Percentiles rank a stretch among this genome's conserved stretches.
phyloP scores from a whole-genome alignment of 495 filamentous ascomycete species.

The Hyphodiscus hymeniophilus region DNA sequence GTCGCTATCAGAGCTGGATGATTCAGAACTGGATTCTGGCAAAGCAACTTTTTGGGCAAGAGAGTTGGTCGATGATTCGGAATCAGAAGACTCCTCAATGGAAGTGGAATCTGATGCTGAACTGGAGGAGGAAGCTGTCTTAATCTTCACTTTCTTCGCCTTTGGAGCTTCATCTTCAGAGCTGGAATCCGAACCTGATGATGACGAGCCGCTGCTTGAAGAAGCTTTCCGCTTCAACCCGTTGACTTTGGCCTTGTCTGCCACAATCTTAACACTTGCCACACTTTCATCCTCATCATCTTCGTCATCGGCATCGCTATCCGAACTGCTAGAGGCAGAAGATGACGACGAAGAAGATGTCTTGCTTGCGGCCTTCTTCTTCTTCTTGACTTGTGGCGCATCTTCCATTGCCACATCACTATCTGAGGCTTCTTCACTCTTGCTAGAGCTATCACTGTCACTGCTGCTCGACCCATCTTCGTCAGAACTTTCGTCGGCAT shows the following conservation, averaged over 20 bases:
- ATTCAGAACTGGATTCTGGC: constrained; percentile 18
- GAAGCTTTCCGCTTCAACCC: constrained; percentile 58
- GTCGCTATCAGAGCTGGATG: constrained; percentile 18
- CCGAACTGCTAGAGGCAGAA: constrained; percentile 43
- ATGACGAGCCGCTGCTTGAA: constrained; percentile 33
- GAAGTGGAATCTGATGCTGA: constrained; percentile 16
- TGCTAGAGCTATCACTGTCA: constrained; percentile 32
- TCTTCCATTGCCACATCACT: constrained; percentile 55
- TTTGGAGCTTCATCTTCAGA: constrained; percentile 30
- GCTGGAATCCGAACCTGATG: constrained; percentile 19
- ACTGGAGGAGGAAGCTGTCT: constrained; percentile 12
- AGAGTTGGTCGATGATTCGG: constrained; percentile 22
- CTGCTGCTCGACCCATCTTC: constrained; percentile 14
- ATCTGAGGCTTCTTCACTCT: constrained; percentile 25
- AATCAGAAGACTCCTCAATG: constrained; percentile 23
- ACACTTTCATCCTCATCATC: constrained; percentile 32
- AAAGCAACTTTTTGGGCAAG: constrained; percentile 19
- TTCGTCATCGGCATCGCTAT: constrained; percentile 55
- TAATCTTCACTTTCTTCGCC: constrained; percentile 25
- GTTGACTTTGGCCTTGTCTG: constrained; percentile 32
- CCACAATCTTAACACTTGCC: constrained; percentile 18
- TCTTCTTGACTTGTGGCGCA: constrained; percentile 26
- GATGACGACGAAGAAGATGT: constrained; percentile 33
- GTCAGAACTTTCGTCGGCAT: constrained; percentile 25
- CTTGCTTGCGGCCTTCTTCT: constrained; percentile 8